Evolutionary conservation across 2,329 filamentous ascomycete species (phyloP), one percentile per base, ranked within the genome.

Genomic region (Aspergillus floridensis): DNA sequence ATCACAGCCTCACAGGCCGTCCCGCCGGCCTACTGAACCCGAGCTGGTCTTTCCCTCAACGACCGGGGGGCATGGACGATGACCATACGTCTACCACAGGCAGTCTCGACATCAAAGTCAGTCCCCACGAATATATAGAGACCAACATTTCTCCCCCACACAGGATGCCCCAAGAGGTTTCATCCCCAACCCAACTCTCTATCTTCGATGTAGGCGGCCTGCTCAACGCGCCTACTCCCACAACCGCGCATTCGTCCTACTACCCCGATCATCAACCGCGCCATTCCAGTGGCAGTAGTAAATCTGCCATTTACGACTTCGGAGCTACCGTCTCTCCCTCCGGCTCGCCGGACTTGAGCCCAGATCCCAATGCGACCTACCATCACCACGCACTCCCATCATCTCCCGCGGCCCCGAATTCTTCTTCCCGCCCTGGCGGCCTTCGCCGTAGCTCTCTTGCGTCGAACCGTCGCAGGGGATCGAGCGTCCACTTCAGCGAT

Each of bases 181-280:
- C 80, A 1, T 41, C 50, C 12, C 82, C 85, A 4, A 80, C 84
- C 4, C 81, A 83, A 50, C 85, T 95, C 4, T 91, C 90, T 0
- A 93, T 96, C 73, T 92, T 93, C 67, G 93, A 96, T 65, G 88
- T 92, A 1, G 92, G 92, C 22, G 91, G 90, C 0, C 77, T 96
- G 0, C 78, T 96, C 22, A 44, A 44, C 52, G 47, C 32, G 46
- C 51, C 49, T 3, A 31, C 49, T 21, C 53, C 55, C 16, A 44
- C 29, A 35, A 32, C 29, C 49, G 59, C 32, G 38, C 56, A 31
- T 21, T 57, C 57, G 48, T 48, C 55, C 31, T 47, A 32, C 35
- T 48, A 29, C 19, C 38, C 11, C 50, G 29, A n/a, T 46, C 29
- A n/a, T 38, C 29, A 16, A 41, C 38, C 38, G 38, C 38, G 38